phyloP scores from a whole-genome alignment of 208 protist species.

The Wallacemonas collosoma region DNA sequence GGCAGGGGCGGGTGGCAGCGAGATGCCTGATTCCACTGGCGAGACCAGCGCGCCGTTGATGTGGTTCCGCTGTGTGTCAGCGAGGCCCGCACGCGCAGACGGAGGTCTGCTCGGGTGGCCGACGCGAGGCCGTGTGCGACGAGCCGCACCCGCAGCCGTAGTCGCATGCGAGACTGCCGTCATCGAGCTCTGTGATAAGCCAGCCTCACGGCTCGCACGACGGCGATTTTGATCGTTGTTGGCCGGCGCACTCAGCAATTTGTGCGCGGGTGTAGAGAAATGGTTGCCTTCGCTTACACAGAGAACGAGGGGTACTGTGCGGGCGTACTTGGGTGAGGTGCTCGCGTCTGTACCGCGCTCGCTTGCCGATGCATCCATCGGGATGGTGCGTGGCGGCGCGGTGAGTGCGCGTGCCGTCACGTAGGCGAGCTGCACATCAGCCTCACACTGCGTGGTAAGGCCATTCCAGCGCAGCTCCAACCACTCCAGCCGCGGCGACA shows the following conservation, averaged over 20 bases:
- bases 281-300: conserved; percentile 2
- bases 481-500: conserved; percentile 18
- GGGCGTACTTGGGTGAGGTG: neutral
- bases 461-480: conserved; percentile 41
- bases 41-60: no score
- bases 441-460: conserved; percentile 23
- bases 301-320: conserved; percentile 5
- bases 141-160: no score
- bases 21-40: no score
- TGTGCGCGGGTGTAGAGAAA: conserved; percentile 5
- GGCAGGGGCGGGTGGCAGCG: no score
- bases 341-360: neutral
- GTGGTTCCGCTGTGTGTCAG: no score
- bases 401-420: conserved; percentile 10
- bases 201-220: conserved; percentile 4
- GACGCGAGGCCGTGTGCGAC: neutral
- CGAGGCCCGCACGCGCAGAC: neutral
- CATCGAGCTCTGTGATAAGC: neutral
- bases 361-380: neutral
- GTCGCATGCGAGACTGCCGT: neutral
- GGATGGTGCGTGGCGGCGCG: conserved; percentile 1
- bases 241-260: neutral
- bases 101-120: neutral
- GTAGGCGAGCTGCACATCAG: conserved; percentile 18
- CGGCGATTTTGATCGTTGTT: neutral